phyloP scores from a whole-genome alignment of 768 basidiomycete species.

The Trametes punicea region DNA sequence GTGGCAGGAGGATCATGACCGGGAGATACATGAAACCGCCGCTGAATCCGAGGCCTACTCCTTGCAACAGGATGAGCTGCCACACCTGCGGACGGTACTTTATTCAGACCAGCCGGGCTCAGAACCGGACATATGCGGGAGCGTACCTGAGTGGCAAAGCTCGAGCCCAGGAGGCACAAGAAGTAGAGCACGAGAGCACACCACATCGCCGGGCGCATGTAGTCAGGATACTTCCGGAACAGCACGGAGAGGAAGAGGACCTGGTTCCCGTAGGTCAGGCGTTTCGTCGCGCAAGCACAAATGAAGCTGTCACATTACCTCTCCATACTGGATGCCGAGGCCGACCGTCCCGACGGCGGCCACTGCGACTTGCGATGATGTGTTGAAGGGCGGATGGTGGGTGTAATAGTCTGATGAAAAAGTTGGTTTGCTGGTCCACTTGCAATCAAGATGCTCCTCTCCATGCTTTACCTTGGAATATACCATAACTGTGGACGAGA shows the following conservation, averaged over 20 bases:
- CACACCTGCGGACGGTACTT: slow-evolving; percentile 16
- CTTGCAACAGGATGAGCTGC: slow-evolving; percentile 25
- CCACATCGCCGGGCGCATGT: slow-evolving; percentile 21
- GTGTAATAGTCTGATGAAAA: slow-evolving; percentile 20
- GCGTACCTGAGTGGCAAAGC: slow-evolving; percentile 22
- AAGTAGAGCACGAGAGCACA: slow-evolving; percentile 17
- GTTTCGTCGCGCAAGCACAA: not conserved
- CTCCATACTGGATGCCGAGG: slow-evolving; percentile 22
- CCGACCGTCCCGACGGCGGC: slow-evolving; percentile 22
- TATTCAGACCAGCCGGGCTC: not conserved
- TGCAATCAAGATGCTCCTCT: not conserved
- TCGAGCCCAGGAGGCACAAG: slow-evolving; percentile 18
- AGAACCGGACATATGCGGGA: not conserved
- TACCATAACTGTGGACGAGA: slow-evolving; percentile 18
- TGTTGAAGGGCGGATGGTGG: slow-evolving; percentile 22
- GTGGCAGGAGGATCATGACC: slow-evolving; percentile 19
- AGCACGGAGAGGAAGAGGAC: slow-evolving; percentile 19
- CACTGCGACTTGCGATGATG: slow-evolving; percentile 15
- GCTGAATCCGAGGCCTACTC: slow-evolving; percentile 21
- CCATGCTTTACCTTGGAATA: slow-evolving; percentile 21
- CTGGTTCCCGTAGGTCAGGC: not conserved
- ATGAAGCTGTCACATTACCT: slow-evolving; percentile 1
- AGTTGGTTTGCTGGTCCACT: not conserved
- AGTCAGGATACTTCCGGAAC: slow-evolving; percentile 22
- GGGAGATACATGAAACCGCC: slow-evolving; percentile 21